phyloP scores from a whole-genome alignment of 106 monocot species.

The Dactylorhiza incarnata region DNA sequence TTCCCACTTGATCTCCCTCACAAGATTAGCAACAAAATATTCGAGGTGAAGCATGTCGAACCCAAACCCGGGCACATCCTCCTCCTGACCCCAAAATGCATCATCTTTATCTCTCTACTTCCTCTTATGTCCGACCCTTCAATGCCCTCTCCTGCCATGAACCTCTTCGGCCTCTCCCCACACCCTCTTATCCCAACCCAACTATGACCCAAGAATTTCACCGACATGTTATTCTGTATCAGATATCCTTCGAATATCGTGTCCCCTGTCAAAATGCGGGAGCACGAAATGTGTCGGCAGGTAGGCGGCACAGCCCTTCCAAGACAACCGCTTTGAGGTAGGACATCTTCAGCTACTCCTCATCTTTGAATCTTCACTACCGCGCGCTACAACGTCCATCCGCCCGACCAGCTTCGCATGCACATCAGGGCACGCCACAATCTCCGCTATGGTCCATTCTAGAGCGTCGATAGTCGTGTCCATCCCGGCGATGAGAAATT shows the following conservation, averaged over 20 bases:
- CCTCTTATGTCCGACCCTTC: slow-evolving; percentile 11
- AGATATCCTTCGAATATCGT: slow-evolving; percentile 14
- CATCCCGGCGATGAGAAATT: slow-evolving; percentile 37
- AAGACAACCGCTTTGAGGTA: slow-evolving; percentile 31
- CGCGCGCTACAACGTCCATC: not conserved
- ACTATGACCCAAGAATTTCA: slow-evolving; percentile 24
- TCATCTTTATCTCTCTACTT: slow-evolving; percentile 28
- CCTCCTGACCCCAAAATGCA: slow-evolving; percentile 29
- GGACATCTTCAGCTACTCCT: slow-evolving; percentile 19
- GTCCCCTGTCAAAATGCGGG: slow-evolving; percentile 21
- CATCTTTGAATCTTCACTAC: not conserved
- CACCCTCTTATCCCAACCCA: slow-evolving; percentile 19
- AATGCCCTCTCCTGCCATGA: slow-evolving; percentile 14
- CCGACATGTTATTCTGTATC: slow-evolving; percentile 11
- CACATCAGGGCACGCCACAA: slow-evolving; percentile 11
- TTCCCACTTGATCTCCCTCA: not conserved
- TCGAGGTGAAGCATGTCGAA: slow-evolving; percentile 18
- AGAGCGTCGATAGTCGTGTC: slow-evolving; percentile 37
- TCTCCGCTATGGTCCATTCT: slow-evolving; percentile 42
- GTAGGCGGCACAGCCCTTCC: slow-evolving; percentile 28
- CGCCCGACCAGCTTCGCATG: slow-evolving; percentile 26
- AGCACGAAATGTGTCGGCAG: slow-evolving; percentile 33
- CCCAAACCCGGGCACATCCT: slow-evolving; percentile 25
- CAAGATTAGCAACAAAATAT: slow-evolving; percentile 1
- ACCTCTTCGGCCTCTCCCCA: slow-evolving; percentile 29